Percentiles rank a stretch among this genome's conserved stretches.
Evolutionary conservation across 257 asterid species (phyloP).

Genomic region (Petrea volubilis): DNA sequence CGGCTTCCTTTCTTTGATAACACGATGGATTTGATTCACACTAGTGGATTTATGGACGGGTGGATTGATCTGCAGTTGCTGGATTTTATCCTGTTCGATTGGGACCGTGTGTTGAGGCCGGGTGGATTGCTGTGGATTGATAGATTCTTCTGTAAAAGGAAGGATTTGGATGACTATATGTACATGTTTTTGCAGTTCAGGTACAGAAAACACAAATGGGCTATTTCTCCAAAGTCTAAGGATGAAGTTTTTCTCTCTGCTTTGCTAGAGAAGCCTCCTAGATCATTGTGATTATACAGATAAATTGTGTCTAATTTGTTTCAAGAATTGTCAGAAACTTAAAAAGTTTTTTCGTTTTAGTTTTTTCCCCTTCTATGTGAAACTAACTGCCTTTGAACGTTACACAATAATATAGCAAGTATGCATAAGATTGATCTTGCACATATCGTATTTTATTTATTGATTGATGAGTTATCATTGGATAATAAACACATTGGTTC

Average conservation of each 20-base stretch:
- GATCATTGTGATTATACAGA: slow-evolving; percentile 48
- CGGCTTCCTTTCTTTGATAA: slow-evolving; percentile 89
- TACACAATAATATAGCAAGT: not conserved
- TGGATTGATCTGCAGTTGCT: slow-evolving; percentile 77
- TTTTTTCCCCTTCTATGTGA: not conserved
- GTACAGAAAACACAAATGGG: slow-evolving; percentile 86
- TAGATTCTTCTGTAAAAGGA: slow-evolving; percentile 77
- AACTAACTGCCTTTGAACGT: not conserved
- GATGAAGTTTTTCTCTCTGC: slow-evolving; percentile 86
- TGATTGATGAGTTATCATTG: not conserved
- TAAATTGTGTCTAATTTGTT: not conserved
- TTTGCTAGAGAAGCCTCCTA: slow-evolving; percentile 82
- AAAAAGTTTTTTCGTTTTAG: not conserved
- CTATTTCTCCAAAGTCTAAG: slow-evolving; percentile 68
- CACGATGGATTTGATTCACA: slow-evolving; percentile 88
- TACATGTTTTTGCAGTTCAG: slow-evolving; percentile 91
- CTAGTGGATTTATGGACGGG: slow-evolving; percentile 87
- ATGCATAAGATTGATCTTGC: not conserved
- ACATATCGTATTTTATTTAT: not conserved
- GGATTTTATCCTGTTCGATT: slow-evolving; percentile 81
- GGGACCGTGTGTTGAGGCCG: slow-evolving; percentile 89
- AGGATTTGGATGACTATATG: slow-evolving; percentile 77
- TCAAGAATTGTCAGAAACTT: not conserved
- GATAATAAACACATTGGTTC: not conserved
- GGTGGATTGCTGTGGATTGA: slow-evolving; percentile 91